phyloP scores from a whole-genome alignment of 2,329 filamentous ascomycete genomes.

The Trichoderma oligosporum region DNA sequence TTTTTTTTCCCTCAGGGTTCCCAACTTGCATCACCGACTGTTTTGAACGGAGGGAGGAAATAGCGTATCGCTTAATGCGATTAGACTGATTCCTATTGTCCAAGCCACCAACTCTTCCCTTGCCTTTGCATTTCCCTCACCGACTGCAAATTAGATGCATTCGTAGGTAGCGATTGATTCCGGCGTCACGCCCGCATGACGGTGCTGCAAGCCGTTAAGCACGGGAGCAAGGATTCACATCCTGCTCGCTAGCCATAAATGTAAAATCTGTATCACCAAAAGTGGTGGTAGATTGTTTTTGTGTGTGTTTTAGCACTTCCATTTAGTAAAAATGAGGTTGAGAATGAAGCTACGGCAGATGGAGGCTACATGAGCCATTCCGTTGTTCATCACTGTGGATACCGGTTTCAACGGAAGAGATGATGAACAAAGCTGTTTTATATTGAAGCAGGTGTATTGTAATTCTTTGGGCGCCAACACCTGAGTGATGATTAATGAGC shows the following conservation, averaged over 20 bases:
- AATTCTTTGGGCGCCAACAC: conserved; percentile 10
- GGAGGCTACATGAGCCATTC: neutral
- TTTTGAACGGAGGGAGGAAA: neutral
- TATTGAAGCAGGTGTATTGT: too few species aligned
- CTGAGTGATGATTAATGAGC: too few species aligned
- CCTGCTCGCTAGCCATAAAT: too few species aligned
- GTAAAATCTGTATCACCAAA: too few species aligned
- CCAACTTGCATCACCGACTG: conserved; percentile 3
- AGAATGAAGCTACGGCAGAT: neutral
- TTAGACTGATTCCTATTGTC: neutral
- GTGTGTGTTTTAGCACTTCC: too few species aligned
- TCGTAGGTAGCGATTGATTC: neutral
- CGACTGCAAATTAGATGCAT: neutral
- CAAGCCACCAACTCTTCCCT: neutral
- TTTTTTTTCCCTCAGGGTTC: too few species aligned
- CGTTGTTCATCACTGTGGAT: neutral
- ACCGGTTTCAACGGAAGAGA: neutral
- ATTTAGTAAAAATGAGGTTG: too few species aligned
- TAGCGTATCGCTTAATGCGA: neutral
- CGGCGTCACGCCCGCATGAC: neutral
- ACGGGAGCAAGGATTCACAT: neutral
- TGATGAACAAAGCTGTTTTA: too few species aligned
- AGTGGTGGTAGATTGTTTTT: too few species aligned
- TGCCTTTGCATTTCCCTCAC: neutral
- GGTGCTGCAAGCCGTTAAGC: neutral